phyloP scores from a whole-genome alignment of 2,329 filamentous ascomycete genomes.

The Pyricularia sp. region DNA sequence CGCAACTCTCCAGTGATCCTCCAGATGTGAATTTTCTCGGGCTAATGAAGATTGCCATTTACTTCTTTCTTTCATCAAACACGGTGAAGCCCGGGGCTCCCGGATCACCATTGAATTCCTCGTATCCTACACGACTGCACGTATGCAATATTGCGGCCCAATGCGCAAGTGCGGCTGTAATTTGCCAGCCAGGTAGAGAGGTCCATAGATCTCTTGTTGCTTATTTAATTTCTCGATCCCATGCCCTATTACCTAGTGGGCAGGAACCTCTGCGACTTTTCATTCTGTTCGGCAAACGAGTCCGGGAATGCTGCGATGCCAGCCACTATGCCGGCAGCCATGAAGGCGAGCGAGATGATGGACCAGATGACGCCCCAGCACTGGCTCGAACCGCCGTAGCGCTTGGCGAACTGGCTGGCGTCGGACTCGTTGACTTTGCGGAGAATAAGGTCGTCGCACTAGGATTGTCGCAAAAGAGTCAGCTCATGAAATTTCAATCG shows the following conservation, averaged over 20 bases:
- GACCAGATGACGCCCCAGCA: slow-evolving; percentile 79
- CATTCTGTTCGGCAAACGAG: slow-evolving; percentile 57
- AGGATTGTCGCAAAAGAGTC: background rate
- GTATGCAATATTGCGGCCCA: too few species aligned
- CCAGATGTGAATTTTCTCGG: too few species aligned
- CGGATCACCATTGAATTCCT: too few species aligned
- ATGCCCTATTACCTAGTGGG: slow-evolving; percentile 21
- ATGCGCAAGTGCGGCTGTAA: too few species aligned
- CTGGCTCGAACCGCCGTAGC: slow-evolving; percentile 69
- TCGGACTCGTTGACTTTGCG: slow-evolving; percentile 75
- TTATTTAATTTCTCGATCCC: too few species aligned
- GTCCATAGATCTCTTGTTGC: too few species aligned
- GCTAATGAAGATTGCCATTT: too few species aligned
- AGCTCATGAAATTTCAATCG: background rate
- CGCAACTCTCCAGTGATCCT: too few species aligned
- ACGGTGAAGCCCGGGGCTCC: too few species aligned
- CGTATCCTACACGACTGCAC: too few species aligned
- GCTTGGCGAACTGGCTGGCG: slow-evolving; percentile 67
- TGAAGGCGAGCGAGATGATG: slow-evolving; percentile 60
- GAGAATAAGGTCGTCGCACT: slow-evolving; percentile 71
- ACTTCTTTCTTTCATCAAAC: too few species aligned
- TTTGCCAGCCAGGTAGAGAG: too few species aligned
- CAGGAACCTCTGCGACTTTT: slow-evolving; percentile 60
- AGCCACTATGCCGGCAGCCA: slow-evolving; percentile 65
- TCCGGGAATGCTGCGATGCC: slow-evolving; percentile 69